Conservation (phyloP, 1,139 yeast species). For the Pichia sp. region DNA sequence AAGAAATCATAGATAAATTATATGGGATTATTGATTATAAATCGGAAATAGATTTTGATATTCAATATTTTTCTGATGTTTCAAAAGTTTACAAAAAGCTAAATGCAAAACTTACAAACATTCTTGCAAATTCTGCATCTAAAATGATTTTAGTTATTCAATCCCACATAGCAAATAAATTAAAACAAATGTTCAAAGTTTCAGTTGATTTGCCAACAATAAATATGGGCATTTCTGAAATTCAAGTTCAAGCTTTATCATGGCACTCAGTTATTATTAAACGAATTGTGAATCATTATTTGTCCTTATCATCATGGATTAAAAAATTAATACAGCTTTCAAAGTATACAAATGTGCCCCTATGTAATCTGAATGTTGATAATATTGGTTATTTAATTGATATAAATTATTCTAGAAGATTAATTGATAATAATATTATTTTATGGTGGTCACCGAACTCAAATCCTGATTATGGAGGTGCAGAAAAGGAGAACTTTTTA, state of each 20-base stretch:
- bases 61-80: slow-evolving; percentile 45
- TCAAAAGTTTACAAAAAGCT: slow-evolving; percentile 48
- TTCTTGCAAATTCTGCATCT: slow-evolving; percentile 65
- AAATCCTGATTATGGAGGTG: slow-evolving; percentile 82
- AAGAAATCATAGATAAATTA: slow-evolving; percentile 38
- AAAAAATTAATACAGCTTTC: slow-evolving; percentile 61
- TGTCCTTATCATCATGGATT: slow-evolving; percentile 73
- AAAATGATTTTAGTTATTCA: slow-evolving; percentile 66
- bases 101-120: slow-evolving; percentile 46
- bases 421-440: slow-evolving; percentile 59
- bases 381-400: slow-evolving; percentile 78
- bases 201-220: slow-evolving; percentile 60
- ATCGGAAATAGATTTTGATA: slow-evolving; percentile 46
- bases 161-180: slow-evolving; percentile 53
- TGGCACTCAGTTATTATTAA: slow-evolving; percentile 79
- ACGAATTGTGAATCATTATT: slow-evolving; percentile 62
- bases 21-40: slow-evolving; percentile 47
- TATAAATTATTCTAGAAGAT: slow-evolving; percentile 75
- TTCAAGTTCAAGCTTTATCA: slow-evolving; percentile 68
- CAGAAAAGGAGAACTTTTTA: slow-evolving; percentile 49
- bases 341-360: slow-evolving; percentile 71
- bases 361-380: slow-evolving; percentile 76
- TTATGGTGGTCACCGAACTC: slow-evolving; percentile 93
- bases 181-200: slow-evolving; percentile 40
- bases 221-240: slow-evolving; percentile 49